These are phyloP conservation scores for Epicoccum nigrum DNA, from an alignment of 2,329 filamentous ascomycete species.

Conservation along the genomic window DNA sequence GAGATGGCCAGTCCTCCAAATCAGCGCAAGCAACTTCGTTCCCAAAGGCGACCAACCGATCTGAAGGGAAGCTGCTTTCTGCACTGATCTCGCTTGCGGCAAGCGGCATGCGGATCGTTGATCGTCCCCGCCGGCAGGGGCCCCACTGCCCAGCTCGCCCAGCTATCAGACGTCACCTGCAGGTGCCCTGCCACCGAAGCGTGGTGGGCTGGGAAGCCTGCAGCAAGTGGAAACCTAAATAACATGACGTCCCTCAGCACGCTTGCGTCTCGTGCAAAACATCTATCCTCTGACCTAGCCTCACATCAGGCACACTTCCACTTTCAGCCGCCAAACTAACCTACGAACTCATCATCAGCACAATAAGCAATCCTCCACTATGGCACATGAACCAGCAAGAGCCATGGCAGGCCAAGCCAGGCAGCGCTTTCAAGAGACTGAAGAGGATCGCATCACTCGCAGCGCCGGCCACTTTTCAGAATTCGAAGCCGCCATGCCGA, in stretches of 20 bases:
- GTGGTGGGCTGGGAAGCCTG: constrained; percentile 23
- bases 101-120: constrained; percentile 11
- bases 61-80: not conserved
- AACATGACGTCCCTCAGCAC: constrained; percentile 24
- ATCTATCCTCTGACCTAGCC: constrained; percentile 41
- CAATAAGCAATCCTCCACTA: too few species aligned
- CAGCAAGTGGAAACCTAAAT: constrained; percentile 26
- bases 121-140: constrained; percentile 17
- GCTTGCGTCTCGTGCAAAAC: constrained; percentile 42
- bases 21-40: not conserved
- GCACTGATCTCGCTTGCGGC: constrained; percentile 18
- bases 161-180: constrained; percentile 24
- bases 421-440: constrained; percentile 39
- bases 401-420: constrained; percentile 35
- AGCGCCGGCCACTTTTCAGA: constrained; percentile 37
- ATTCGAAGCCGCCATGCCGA: constrained; percentile 47
- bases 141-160: constrained; percentile 14
- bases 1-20: not conserved
- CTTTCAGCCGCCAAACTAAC: constrained; percentile 16
- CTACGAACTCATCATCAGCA: constrained; percentile 14
- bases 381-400: constrained; percentile 16
- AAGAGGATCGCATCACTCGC: constrained; percentile 43
- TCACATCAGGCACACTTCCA: constrained; percentile 29
- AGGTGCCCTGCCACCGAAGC: constrained; percentile 14
- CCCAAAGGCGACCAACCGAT: too few species aligned